Conservation (phyloP, 2,329 filamentous ascomycete genomes). For the Helminthosporium solani region DNA sequence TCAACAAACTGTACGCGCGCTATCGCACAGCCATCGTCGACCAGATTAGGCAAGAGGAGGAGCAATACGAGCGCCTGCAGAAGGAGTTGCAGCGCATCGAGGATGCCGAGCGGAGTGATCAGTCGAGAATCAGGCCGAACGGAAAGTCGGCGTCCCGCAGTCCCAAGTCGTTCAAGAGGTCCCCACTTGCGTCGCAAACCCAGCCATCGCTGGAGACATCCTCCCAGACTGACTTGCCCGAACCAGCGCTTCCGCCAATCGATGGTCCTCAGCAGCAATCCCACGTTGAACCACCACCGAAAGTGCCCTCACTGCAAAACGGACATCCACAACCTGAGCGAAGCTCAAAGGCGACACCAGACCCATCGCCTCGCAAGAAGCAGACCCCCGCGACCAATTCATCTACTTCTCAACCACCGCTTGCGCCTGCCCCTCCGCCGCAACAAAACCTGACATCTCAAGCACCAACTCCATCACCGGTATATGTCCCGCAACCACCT, state of each 20-base stretch:
- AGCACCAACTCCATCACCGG: conserved; percentile 18
- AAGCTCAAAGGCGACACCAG: conserved; percentile 25
- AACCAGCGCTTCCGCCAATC: conserved; percentile 9
- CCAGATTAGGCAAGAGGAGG: conserved; percentile 74
- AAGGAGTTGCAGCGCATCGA: conserved; percentile 70
- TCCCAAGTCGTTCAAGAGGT: conserved; percentile 26
- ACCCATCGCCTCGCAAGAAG: conserved; percentile 34
- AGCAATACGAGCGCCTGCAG: conserved; percentile 62
- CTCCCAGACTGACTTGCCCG: conserved; percentile 7
- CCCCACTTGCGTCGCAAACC: conserved; percentile 25
- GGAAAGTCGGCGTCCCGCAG: conserved; percentile 23
- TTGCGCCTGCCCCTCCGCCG: conserved; percentile 9
- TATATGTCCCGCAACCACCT: conserved; percentile 26
- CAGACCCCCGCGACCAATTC: conserved; percentile 19
- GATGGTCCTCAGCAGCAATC: conserved; percentile 11
- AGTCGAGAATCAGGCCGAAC: conserved; percentile 29
- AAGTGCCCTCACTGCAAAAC: conserved; percentile 10
- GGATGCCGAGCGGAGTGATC: conserved; percentile 56
- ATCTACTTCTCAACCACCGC: conserved; percentile 21
- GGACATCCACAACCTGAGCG: conserved; percentile 15
- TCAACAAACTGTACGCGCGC: conserved; percentile 71
- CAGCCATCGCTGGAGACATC: conserved; percentile 11
- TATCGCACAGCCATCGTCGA: conserved; percentile 71
- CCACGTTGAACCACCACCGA: conserved; percentile 6
- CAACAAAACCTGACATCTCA: conserved; percentile 10